These are phyloP conservation scores for Saccharomycopsis sp. DNA, from an alignment of 805 yeast genomes.

Conservation along the genomic window DNA sequence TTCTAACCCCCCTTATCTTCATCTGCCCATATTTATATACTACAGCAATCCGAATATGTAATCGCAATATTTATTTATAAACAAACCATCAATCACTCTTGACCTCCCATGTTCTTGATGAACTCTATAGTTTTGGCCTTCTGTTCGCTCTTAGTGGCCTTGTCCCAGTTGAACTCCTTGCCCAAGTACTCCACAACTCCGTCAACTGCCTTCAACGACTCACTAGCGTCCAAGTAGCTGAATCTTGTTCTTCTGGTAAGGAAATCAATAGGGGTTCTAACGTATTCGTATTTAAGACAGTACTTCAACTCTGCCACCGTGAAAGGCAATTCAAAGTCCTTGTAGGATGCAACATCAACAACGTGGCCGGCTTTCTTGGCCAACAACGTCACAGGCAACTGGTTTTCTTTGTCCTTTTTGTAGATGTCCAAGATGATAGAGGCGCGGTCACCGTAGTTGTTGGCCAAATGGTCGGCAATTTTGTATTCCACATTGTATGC, in stretches of 20 bases:
- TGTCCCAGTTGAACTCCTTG: constrained; percentile 68
- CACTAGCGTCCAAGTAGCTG: constrained; percentile 84
- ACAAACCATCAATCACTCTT: background rate
- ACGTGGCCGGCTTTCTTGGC: constrained; percentile 28
- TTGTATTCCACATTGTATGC: constrained; percentile 63
- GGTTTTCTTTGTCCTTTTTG: constrained; percentile 42
- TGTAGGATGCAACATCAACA: constrained; percentile 33
- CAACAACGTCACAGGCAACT: constrained; percentile 61
- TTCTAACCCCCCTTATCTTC: too few species aligned
- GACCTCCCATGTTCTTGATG: constrained; percentile 56
- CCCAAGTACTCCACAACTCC: constrained; percentile 84
- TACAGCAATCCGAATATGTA: background rate
- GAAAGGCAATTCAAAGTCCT: constrained; percentile 70
- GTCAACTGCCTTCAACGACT: constrained; percentile 73
- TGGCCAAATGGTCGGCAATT: constrained; percentile 75
- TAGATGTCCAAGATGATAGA: constrained; percentile 61
- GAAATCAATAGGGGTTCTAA: constrained; percentile 84
- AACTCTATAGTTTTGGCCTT: constrained; percentile 45
- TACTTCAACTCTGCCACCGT: constrained; percentile 86
- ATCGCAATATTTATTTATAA: background rate
- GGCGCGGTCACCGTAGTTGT: constrained; percentile 86
- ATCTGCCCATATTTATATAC: too few species aligned
- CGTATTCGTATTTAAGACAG: constrained; percentile 74
- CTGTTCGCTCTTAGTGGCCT: constrained; percentile 48
- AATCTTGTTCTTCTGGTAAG: constrained; percentile 88